These are phyloP conservation scores for Saccharomycopsis oosterbeekiorum DNA, from an alignment of 805 yeast species.

Conservation along the genomic window DNA sequence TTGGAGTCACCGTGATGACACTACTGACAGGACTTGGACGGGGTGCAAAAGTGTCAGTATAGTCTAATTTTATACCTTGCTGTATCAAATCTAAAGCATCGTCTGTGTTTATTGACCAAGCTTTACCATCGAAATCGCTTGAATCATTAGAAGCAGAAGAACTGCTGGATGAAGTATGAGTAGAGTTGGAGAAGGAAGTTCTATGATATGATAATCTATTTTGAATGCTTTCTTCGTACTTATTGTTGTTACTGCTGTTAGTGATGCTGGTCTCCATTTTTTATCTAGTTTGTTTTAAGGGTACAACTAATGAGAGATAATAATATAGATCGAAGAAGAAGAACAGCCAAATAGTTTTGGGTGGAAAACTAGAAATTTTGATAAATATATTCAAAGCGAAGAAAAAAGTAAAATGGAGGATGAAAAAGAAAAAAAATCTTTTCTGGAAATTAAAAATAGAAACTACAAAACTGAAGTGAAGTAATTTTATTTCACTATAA, in stretches of 20 bases:
- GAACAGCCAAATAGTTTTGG: too few species aligned
- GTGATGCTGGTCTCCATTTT: too few species aligned
- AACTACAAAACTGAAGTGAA: background rate
- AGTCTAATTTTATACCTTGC: slow-evolving; percentile 13
- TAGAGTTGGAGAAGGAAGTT: background rate
- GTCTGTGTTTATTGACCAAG: slow-evolving; percentile 13
- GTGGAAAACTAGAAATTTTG: too few species aligned
- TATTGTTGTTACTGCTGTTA: too few species aligned
- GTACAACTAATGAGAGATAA: too few species aligned
- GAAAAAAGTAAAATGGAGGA: background rate
- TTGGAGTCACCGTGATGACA: slow-evolving; percentile 1
- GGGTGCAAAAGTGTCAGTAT: slow-evolving; percentile 12
- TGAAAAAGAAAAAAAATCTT: background rate
- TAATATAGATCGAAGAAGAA: too few species aligned
- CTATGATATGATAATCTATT: background rate
- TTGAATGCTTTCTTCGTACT: background rate
- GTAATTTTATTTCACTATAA: too few species aligned
- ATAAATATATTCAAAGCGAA: background rate
- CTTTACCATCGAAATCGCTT: background rate
- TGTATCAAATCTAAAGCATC: slow-evolving; percentile 15
- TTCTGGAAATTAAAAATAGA: background rate
- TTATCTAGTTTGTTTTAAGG: too few species aligned
- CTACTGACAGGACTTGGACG: slow-evolving; percentile 11
- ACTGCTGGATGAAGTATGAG: background rate
- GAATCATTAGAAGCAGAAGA: background rate